Base-by-base conservation (phyloP, 352 stramenopile species). In the Pythium aquatile region DNA sequence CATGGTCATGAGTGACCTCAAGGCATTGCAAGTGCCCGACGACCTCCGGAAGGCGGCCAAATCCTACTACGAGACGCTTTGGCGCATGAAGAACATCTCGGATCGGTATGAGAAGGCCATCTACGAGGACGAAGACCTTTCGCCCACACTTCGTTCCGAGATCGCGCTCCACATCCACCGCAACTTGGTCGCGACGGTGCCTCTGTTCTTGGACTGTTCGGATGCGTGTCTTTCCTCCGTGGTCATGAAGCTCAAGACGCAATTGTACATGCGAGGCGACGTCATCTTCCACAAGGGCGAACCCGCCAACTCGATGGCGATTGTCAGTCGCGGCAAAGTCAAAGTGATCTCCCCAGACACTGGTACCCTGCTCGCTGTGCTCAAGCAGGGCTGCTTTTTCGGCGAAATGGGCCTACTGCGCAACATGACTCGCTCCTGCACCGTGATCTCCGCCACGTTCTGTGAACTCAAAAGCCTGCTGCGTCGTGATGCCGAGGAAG, bases 51-150 rank as follows among this genome's bases (percentile, higher is more conserved):
- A 78, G 53, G 57, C 77, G 17, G 69, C 77, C 9, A 86, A 77
- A 58, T 73, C 68, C 26, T 88, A 88, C 61, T 88, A 88, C 48
- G 79, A 88, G 61, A 86, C 75, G 46, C 68, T 88, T 10, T 88
- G 79, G 79, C 71, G 79, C 33, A 80, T 88, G 72, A 85, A 85
- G 46, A 88, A 86, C 65, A 88, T 78, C 0, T 88, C 79, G 2
- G 79, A 88, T 48, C 75, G 79, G 2, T 86, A 86, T 40, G 79
- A 88, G 32, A 85, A 85, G 58, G 76, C 76, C 17, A 88, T 88
- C n/a, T 88, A 88, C 58, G 79, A 83, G 3, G 79, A 88, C 61
- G 77, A 88, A 37, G 79, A 88, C 55, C 58, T 88, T 33, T 88
- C 79, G 9, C 77, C 77, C 24, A 67, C 73, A 0, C 66, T 88